A percentile compares a stretch with the other conserved stretches of the same genome.
These are phyloP conservation scores for Hemerocallis citrina DNA, from an alignment of 106 monocot genomes.

Conservation along the genomic window DNA sequence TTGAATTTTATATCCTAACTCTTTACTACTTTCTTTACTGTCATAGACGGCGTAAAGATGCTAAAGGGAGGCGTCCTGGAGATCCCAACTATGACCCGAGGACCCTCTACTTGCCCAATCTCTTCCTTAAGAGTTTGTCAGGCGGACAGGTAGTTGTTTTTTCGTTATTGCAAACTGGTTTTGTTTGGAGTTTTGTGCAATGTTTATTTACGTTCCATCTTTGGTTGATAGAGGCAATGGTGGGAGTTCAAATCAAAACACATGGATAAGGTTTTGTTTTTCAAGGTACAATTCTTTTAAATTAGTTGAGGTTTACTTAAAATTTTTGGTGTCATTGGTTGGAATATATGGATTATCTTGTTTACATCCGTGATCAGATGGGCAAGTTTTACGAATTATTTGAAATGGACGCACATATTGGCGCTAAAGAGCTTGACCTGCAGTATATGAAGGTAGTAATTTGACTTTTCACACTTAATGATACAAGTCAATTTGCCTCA, in stretches of 20 bases:
- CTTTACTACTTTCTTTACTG: slow-evolving; percentile 7
- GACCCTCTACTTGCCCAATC: slow-evolving; percentile 77
- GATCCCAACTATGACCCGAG: slow-evolving; percentile 69
- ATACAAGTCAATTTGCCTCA: background rate
- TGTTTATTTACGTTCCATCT: slow-evolving; percentile 8
- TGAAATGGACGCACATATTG: slow-evolving; percentile 99
- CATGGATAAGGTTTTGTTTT: slow-evolving; percentile 96
- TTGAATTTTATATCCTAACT: no score
- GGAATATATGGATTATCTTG: background rate
- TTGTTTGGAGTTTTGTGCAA: background rate
- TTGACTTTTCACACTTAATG: background rate
- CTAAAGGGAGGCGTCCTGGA: slow-evolving; percentile 46
- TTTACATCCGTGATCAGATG: slow-evolving; percentile 47
- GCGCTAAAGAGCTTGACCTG: slow-evolving; percentile 87
- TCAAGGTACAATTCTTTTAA: slow-evolving; percentile 54
- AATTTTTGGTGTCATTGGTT: background rate
- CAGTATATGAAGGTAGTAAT: slow-evolving; percentile 94
- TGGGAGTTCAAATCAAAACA: slow-evolving; percentile 98
- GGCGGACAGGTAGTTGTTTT: slow-evolving; percentile 67
- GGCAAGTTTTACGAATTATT: slow-evolving; percentile 98
- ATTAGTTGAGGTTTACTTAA: background rate
- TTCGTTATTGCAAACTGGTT: background rate
- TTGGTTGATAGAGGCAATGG: slow-evolving; percentile 77
- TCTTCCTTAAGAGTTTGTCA: slow-evolving; percentile 78
- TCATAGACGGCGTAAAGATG: slow-evolving; percentile 72